Percentiles rank a stretch among this genome's conserved stretches.
Evolutionary conservation across 1,139 yeast species (phyloP).

Genomic region (Williopsis jadinii): DNA sequence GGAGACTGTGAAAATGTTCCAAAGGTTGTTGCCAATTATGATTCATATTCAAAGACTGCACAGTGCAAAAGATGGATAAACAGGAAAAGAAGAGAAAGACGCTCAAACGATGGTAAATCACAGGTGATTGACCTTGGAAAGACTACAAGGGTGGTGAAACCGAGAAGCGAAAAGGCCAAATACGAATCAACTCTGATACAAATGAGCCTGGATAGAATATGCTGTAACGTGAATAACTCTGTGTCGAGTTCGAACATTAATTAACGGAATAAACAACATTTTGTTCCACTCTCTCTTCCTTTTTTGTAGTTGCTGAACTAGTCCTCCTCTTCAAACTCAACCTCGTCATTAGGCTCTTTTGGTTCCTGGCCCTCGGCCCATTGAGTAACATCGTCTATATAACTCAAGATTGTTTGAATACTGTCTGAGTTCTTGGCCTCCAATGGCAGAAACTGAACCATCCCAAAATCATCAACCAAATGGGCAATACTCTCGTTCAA

Average conservation of each 20-base stretch:
- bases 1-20: slow-evolving; percentile 56
- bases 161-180: background rate
- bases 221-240: too few species aligned
- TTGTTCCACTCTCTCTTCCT: too few species aligned
- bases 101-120: too few species aligned
- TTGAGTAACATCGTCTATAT: slow-evolving; percentile 94
- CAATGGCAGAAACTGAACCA: slow-evolving; percentile 93
- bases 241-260: too few species aligned
- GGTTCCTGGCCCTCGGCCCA: slow-evolving; percentile 98
- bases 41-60: slow-evolving; percentile 10
- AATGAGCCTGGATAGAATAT: too few species aligned
- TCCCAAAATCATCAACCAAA: slow-evolving; percentile 92
- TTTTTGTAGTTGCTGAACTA: too few species aligned
- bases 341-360: slow-evolving; percentile 82
- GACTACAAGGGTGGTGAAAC: background rate
- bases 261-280: too few species aligned
- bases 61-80: background rate
- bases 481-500: slow-evolving; percentile 81
- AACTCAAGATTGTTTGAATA: slow-evolving; percentile 77
- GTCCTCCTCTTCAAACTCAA: slow-evolving; percentile 45
- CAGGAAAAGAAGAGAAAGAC: slow-evolving; percentile 2
- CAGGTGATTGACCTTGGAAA: too few species aligned
- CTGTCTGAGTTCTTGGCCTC: slow-evolving; percentile 78
- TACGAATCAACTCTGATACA: slow-evolving; percentile 9
- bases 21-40: slow-evolving; percentile 27